These are phyloP conservation scores for Tinospora cordifolia DNA, from an alignment of 164 flowering plant species.

Conservation along the genomic window DNA sequence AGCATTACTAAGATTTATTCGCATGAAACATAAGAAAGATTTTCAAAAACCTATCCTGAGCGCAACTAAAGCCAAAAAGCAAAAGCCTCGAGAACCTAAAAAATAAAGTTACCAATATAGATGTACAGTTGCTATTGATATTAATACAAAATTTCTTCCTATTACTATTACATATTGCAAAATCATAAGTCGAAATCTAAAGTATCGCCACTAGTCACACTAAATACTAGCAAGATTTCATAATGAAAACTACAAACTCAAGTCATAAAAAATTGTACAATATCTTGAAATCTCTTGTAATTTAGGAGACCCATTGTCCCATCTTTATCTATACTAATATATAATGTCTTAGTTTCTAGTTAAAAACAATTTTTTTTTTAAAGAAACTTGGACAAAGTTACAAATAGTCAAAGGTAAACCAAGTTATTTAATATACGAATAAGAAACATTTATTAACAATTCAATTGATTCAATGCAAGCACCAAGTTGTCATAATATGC, in stretches of 20 bases:
- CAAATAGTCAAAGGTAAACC: background rate
- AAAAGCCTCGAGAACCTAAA: constrained; percentile 96
- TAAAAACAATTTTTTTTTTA: background rate
- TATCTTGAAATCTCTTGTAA: too few relatives aligned
- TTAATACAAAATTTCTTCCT: too few relatives aligned
- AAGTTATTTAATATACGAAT: too few relatives aligned
- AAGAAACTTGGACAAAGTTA: background rate
- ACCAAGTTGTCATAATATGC: background rate
- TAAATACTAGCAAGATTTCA: too few relatives aligned
- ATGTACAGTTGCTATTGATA: too few relatives aligned
- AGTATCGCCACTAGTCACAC: too few relatives aligned
- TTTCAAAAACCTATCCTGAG: constrained; percentile 51
- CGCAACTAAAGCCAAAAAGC: constrained; percentile 92
- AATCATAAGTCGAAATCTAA: too few relatives aligned
- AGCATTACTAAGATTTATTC: background rate
- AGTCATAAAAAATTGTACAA: too few relatives aligned
- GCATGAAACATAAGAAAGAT: background rate
- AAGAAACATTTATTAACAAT: background rate
- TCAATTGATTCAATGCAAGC: background rate
- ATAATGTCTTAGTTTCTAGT: background rate
- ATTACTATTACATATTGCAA: too few relatives aligned
- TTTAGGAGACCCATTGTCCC: too few relatives aligned
- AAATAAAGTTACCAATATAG: constrained; percentile 13
- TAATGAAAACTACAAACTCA: too few relatives aligned
- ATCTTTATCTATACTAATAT: too few relatives aligned